These are phyloP conservation scores for Laetiporus sulphureus DNA, from an alignment of 1,284 basidiomycete species.

Conservation along the genomic window DNA sequence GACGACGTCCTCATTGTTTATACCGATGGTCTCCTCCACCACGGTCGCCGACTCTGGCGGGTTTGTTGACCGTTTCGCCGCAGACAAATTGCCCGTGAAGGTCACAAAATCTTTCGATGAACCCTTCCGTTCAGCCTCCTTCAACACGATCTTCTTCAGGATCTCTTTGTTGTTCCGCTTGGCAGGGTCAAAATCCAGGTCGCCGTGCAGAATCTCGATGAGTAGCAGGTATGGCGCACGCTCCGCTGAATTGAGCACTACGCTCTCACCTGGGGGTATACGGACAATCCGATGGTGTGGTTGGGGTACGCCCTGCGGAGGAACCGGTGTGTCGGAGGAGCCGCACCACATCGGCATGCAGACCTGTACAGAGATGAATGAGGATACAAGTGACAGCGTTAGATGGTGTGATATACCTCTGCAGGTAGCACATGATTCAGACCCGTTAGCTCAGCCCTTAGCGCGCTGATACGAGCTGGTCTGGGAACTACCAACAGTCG, in stretches of 20 bases:
- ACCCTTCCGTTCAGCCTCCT: constrained; percentile 57
- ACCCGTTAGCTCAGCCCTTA: constrained; percentile 92
- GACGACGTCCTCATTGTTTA: constrained; percentile 13
- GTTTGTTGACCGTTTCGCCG: constrained; percentile 7
- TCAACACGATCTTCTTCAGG: constrained; percentile 76
- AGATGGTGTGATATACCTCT: constrained; percentile 50
- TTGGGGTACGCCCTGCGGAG: constrained; percentile 37
- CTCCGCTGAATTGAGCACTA: constrained; percentile 97
- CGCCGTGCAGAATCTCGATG: constrained; percentile 87
- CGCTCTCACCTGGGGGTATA: constrained; percentile 96
- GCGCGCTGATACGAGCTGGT: constrained; percentile 89
- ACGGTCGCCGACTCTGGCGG: constrained; percentile 14
- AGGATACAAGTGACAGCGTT: constrained; percentile 7
- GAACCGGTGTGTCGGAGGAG: constrained; percentile 52
- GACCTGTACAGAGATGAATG: constrained; percentile 43
- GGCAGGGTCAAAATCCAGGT: constrained; percentile 90
- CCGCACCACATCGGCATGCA: constrained; percentile 97
- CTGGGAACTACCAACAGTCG: constrained; percentile 89
- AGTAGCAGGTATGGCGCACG: constrained; percentile 91
- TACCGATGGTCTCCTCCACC: constrained; percentile 20
- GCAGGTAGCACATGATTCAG: constrained; percentile 95
- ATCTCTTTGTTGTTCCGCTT: constrained; percentile 84
- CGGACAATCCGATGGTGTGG: constrained; percentile 94
- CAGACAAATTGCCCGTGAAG: constrained; percentile 17
- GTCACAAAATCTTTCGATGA: constrained; percentile 43